phyloP scores from a whole-genome alignment of 2,329 filamentous ascomycete species.

The Colletotrichum sp. region DNA sequence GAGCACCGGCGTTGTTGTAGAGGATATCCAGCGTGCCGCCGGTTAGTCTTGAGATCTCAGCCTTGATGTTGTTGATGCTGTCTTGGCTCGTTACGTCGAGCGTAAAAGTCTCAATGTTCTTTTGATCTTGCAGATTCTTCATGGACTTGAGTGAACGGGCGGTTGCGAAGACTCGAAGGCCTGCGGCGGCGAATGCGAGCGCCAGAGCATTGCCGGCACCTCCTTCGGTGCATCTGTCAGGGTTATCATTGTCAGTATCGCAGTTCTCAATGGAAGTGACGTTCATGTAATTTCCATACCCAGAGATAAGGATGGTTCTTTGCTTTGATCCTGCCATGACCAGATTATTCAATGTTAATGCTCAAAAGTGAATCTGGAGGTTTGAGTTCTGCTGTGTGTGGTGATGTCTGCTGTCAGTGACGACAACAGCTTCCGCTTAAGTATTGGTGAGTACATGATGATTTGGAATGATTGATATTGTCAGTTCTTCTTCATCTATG shows the following conservation, averaged over 20 bases:
- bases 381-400: background rate
- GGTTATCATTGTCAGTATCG: background rate
- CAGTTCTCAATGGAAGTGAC: background rate
- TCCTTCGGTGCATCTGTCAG: background rate
- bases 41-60: constrained; percentile 34
- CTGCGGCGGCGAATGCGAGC: background rate
- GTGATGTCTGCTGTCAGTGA: background rate
- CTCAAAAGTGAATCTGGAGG: background rate
- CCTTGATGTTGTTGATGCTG: constrained; percentile 31
- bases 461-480: background rate
- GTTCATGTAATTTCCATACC: background rate
- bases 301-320: background rate
- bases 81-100: constrained; percentile 44
- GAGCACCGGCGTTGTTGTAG: constrained; percentile 47
- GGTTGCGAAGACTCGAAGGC: constrained; percentile 6
- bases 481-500: background rate
- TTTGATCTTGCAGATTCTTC: constrained; percentile 29
- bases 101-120: constrained; percentile 39
- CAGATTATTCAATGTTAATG: background rate
- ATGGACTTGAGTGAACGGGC: constrained; percentile 23
- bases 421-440: background rate
- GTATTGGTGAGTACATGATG: background rate
- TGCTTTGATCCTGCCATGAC: background rate
- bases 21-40: constrained; percentile 46
- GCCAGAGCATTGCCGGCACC: constrained; percentile 9